These are phyloP conservation scores for Chaetoscypha palmicola DNA, from an alignment of 2,329 filamentous ascomycete genomes.

Conservation along the genomic window DNA sequence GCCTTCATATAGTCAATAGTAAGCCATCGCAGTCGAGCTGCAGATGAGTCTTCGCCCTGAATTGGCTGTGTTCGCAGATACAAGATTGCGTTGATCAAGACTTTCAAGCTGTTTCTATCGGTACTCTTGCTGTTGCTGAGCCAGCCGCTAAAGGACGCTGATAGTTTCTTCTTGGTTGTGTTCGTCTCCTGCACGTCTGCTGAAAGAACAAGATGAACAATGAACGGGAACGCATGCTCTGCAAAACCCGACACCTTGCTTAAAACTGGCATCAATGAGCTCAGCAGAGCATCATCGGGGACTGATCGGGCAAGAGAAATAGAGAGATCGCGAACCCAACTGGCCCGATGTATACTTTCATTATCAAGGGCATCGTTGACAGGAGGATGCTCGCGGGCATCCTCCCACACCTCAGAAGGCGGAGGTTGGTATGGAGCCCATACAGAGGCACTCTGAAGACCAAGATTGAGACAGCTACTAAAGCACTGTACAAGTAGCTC, in stretches of 20 bases:
- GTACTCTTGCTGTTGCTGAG: constrained; percentile 43
- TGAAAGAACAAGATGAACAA: constrained; percentile 74
- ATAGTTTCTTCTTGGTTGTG: constrained; percentile 54
- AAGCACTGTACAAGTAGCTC: constrained; percentile 41
- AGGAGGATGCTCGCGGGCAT: constrained; percentile 7
- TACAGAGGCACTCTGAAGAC: constrained; percentile 46
- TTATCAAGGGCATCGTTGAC: constrained; percentile 14
- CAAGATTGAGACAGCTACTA: constrained; percentile 44
- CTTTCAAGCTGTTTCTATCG: constrained; percentile 56
- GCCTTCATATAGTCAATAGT: constrained; percentile 69
- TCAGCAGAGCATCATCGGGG: constrained; percentile 59
- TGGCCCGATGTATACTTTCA: constrained; percentile 36
- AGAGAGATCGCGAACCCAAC: constrained; percentile 58
- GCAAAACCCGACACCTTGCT: constrained; percentile 61
- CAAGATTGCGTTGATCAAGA: constrained; percentile 71
- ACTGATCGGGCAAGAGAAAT: constrained; percentile 54
- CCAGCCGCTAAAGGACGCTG: constrained; percentile 56
- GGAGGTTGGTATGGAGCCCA: constrained; percentile 51
- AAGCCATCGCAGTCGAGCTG: constrained; percentile 77
- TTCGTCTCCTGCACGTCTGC: constrained; percentile 58
- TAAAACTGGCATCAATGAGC: constrained; percentile 60
- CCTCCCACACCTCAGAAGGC: constrained; percentile 39
- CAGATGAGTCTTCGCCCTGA: constrained; percentile 69
- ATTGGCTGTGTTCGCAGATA: constrained; percentile 79
- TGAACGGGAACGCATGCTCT: constrained; percentile 68